A percentile compares a stretch with the other conserved stretches of the same genome.
Conservation (phyloP, 345 rosid species). For the Camelina hispida region DNA sequence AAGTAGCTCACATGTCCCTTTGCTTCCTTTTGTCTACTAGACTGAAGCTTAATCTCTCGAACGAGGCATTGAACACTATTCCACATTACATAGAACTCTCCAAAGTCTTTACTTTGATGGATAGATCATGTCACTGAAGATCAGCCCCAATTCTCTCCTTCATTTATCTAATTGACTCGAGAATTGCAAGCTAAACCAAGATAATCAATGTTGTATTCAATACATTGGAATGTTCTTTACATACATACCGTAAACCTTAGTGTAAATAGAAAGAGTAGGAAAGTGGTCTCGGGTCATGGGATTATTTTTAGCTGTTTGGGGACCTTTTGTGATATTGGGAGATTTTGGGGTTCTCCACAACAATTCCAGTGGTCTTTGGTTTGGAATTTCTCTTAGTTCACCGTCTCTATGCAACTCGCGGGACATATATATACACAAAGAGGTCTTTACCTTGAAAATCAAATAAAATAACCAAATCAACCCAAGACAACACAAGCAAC, state of each 20-base stretch:
- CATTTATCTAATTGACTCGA: constrained; percentile 13
- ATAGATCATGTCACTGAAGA: constrained; percentile 8
- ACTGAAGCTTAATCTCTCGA: constrained; percentile 16
- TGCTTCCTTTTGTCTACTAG: constrained; percentile 29
- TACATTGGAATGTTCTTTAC: constrained; percentile 9
- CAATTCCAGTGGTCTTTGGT: constrained; percentile 10
- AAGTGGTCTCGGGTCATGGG: background rate
- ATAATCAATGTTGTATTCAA: constrained; percentile 11
- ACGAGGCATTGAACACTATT: constrained; percentile 15
- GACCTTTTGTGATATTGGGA: background rate
- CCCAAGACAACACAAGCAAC: no score
- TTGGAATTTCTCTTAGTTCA: background rate
- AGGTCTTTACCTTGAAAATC: no score
- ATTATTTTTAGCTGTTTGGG: constrained; percentile 6
- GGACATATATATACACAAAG: no score
- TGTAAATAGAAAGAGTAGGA: constrained; percentile 13
- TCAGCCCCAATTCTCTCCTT: constrained; percentile 8
- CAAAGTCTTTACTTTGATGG: constrained; percentile 10
- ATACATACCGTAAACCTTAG: background rate
- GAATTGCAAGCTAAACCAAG: constrained; percentile 9
- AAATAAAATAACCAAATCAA: no score
- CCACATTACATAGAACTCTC: background rate
- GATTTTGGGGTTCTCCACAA: background rate
- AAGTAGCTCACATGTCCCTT: constrained; percentile 30
- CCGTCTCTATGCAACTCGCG: no score